Conservation (phyloP, 2,329 filamentous ascomycete genomes). For the Thermochaetoides dissita region DNA sequence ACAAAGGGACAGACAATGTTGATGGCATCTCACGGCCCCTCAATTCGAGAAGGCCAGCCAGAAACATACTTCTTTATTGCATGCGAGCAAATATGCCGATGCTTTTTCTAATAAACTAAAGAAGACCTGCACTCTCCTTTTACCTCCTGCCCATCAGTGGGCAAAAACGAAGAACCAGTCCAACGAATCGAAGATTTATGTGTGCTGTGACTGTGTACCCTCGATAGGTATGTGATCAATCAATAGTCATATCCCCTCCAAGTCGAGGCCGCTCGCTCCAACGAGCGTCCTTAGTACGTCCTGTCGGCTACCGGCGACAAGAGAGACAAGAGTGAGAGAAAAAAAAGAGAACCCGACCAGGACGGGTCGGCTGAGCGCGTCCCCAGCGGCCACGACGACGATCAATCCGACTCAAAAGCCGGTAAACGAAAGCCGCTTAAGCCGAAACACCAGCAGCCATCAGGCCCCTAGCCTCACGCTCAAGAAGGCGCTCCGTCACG, state of each 20-base stretch:
- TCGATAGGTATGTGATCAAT: too few relatives aligned
- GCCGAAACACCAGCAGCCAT: slow-evolving; percentile 17
- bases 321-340: slow-evolving; percentile 2
- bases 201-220: not conserved
- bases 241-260: not conserved
- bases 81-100: not conserved
- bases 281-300: slow-evolving; percentile 17
- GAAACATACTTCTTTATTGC: too few relatives aligned
- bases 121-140: not conserved
- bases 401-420: too few relatives aligned
- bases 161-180: not conserved
- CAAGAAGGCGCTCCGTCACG: slow-evolving; percentile 42
- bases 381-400: too few relatives aligned
- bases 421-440: slow-evolving; percentile 1
- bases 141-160: not conserved
- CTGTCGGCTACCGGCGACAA: not conserved
- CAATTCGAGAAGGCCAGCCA: slow-evolving; percentile 6
- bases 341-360: not conserved
- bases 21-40: slow-evolving; percentile 4
- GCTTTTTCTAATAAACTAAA: not conserved
- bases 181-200: not conserved
- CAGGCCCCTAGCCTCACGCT: slow-evolving; percentile 31
- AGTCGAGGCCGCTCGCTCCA: slow-evolving; percentile 17
- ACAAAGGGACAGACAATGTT: not conserved
- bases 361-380: too few relatives aligned